Base-by-base conservation (phyloP, 176 grass and related monocot genomes). In the Cymbopogon citratus region DNA sequence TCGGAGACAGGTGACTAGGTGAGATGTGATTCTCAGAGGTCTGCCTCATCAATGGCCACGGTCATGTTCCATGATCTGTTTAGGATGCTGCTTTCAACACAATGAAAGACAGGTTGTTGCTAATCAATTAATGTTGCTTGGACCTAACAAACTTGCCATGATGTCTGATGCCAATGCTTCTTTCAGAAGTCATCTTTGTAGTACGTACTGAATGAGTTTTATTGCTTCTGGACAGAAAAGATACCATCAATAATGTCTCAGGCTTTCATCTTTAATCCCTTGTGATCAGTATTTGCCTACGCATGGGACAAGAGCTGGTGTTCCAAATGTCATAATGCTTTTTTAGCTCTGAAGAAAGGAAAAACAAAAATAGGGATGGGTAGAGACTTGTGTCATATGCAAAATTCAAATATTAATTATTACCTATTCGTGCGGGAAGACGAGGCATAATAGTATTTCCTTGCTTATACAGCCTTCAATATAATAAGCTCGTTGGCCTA, bases 121-220 rank as follows among this genome's bases (percentile, higher is more conserved):
- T 68, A 81, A 84, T 39, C 76, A 80, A 68, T 89, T 44, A 76
- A 81, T 80, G 82, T 63, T 69, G 12, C 19, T 69, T 40, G 31
- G 74, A 66, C 74, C 33, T 73, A 63, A 63, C 54, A 49, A 46
- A 33, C 69, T 60, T 23, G 66, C 49, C 51, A 80, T 48, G 80
- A 82, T 52, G 49, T 52, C 52, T 38, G 36, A 38, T 54, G 33
- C 13, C 23, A 48, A 70, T 67, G 33, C 54, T 75, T 84, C 26
- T 79, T 36, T 69, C 29, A 48, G 62, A 84, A 84, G 69, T 57
- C 78, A 88, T 82, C 73, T 71, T 77, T 76, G 31, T 33, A 33
- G 74, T 77, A 87, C 71, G 43, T 38, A 52, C 26, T 29, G 61
- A 66, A 72, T 52, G 59, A n/a, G 64, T 54, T 51, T 31, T 29